Percentiles rank a stretch among this genome's conserved stretches.
phyloP scores from a whole-genome alignment of 1,139 yeast species.

The Suhomyces yuchorum region DNA sequence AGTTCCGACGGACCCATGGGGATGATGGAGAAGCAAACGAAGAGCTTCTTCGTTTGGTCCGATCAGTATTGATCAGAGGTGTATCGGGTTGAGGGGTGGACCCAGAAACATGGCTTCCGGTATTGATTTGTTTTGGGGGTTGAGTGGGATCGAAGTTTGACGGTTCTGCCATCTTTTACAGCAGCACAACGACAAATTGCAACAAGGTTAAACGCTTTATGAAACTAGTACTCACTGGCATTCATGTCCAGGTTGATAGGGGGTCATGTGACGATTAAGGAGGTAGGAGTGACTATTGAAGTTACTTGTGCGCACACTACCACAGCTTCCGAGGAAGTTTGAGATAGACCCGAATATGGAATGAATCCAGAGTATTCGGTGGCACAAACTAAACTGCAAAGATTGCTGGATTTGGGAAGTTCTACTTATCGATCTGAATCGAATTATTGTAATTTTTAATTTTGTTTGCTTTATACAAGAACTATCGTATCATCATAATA shows the following conservation, averaged over 20 bases:
- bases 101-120: not conserved
- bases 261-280: constrained; percentile 12
- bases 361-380: not conserved
- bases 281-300: constrained; percentile 3
- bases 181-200: not conserved
- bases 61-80: constrained; percentile 19
- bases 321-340: not conserved
- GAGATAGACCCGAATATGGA: not conserved
- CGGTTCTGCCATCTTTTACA: constrained; percentile 5
- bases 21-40: constrained; percentile 53
- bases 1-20: constrained; percentile 60
- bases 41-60: constrained; percentile 32
- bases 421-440: too few relatives aligned
- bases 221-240: constrained; percentile 6
- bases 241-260: constrained; percentile 6
- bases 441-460: not conserved
- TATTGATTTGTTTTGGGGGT: constrained; percentile 2
- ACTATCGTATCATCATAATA: constrained; percentile 8
- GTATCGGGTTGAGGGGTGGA: constrained; percentile 6
- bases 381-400: too few relatives aligned
- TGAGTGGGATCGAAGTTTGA: constrained; percentile 3
- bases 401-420: too few relatives aligned
- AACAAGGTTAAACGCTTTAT: not conserved
- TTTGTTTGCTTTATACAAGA: constrained; percentile 10
- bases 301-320: constrained; percentile 1